phyloP scores from a whole-genome alignment of 2,329 filamentous ascomycete genomes.

The Trichoderma citrinoviride region DNA sequence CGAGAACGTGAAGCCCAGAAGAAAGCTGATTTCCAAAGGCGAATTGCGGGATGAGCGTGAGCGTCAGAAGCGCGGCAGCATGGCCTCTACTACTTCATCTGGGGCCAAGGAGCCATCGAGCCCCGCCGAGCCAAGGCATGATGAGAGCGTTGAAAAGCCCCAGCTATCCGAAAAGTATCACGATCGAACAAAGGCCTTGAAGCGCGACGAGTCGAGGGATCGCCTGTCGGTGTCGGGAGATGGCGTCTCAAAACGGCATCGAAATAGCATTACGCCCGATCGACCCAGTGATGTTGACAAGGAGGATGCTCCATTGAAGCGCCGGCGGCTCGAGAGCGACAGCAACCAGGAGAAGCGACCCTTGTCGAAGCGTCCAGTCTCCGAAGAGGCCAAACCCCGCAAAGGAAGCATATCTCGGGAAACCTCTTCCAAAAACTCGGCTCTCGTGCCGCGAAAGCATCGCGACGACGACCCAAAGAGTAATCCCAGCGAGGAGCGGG shows the following conservation, averaged over 20 bases:
- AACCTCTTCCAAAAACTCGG: conserved; percentile 33
- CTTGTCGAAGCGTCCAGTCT: conserved; percentile 39
- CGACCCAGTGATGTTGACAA: conserved; percentile 51
- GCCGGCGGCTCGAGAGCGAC: conserved; percentile 56
- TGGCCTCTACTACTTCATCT: conserved; percentile 55
- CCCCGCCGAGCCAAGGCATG: conserved; percentile 48
- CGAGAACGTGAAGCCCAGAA: conserved; percentile 56
- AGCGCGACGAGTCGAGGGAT: conserved; percentile 60
- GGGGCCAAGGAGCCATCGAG: conserved; percentile 53
- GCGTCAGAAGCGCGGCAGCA: conserved; percentile 57
- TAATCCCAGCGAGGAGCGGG: conserved; percentile 35
- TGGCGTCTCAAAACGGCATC: conserved; percentile 54
- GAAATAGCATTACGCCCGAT: conserved; percentile 59
- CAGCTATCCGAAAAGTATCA: conserved; percentile 55
- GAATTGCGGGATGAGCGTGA: conserved; percentile 60
- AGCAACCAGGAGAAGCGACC: conserved; percentile 45
- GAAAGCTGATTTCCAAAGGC: conserved; percentile 62
- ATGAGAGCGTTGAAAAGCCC: conserved; percentile 49
- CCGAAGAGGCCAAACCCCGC: conserved; percentile 46
- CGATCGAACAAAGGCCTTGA: conserved; percentile 59
- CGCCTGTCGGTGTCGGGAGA: conserved; percentile 51
- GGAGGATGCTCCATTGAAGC: conserved; percentile 55
- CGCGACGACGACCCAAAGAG: conserved; percentile 43
- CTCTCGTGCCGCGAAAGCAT: conserved; percentile 38
- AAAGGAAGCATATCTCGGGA: conserved; percentile 46